Conservation (phyloP, 2,329 filamentous ascomycete species). For the Pseudonectria foliicola region DNA sequence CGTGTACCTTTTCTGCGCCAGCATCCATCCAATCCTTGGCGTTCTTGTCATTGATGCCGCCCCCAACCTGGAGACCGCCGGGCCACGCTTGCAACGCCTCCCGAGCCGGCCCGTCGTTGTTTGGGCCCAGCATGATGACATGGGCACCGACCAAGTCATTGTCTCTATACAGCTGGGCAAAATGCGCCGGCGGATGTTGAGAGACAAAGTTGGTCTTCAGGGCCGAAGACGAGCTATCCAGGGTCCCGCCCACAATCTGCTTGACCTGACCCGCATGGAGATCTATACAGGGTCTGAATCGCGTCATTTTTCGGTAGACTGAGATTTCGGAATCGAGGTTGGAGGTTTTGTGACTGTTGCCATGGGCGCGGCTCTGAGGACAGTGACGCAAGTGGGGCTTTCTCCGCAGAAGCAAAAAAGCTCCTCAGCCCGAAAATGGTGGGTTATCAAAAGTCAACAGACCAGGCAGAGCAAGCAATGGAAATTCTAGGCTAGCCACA, state of each 20-base stretch:
- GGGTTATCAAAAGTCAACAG: no score
- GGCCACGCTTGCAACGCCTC: slow-evolving; percentile 77
- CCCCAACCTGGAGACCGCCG: slow-evolving; percentile 76
- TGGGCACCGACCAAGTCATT: slow-evolving; percentile 72
- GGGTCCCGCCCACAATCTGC: slow-evolving; percentile 93
- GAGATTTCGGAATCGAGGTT: background rate
- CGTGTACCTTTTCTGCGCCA: slow-evolving; percentile 76
- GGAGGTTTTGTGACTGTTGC: no score
- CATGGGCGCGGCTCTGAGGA: background rate
- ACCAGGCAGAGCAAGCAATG: no score
- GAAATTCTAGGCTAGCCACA: no score
- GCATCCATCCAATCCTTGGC: slow-evolving; percentile 78
- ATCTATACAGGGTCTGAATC: slow-evolving; percentile 94
- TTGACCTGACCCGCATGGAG: slow-evolving; percentile 96
- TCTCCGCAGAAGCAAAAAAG: no score
- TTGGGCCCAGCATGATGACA: slow-evolving; percentile 92
- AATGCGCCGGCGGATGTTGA: slow-evolving; percentile 71
- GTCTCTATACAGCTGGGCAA: slow-evolving; percentile 72
- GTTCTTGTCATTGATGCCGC: slow-evolving; percentile 85
- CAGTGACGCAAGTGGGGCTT: background rate
- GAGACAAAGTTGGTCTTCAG: slow-evolving; percentile 93
- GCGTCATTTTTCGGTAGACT: slow-evolving; percentile 61
- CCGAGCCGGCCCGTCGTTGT: slow-evolving; percentile 72
- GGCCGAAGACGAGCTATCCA: slow-evolving; percentile 57
- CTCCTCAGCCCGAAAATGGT: no score